Base-by-base conservation (phyloP, 176 grass and related monocot genomes). In the Juncus inflexus region DNA sequence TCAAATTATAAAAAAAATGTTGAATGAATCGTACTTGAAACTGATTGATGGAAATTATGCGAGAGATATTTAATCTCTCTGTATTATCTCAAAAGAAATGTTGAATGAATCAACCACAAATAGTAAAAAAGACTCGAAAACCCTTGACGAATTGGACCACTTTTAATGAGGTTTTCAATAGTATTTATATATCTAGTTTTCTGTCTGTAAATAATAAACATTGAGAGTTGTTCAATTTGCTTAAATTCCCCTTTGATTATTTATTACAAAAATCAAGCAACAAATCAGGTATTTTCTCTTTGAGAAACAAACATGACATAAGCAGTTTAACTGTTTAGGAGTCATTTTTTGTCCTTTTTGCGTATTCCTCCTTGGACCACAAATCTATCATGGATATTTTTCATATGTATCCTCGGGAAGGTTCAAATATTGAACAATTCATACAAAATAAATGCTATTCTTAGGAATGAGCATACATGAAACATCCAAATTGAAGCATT, bases 71-170 rank as follows among this genome's bases (percentile, higher is more conserved):
- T 28, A 28, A 28, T 28, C 19, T 28, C 19, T 28, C 19, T 28
- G 19, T 28, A 28, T 28, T 28, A 28, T 28, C 19, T 28, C 19
- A 28, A 28, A 28, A 28, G 1, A 28, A 28, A 28, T 28, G 19
- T 28, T 28, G 37, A 47, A 11, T 42, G 58, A 59, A 47, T 42
- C 45, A 14, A 79, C 39, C 3, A 63, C 35, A 35, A 50, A 39
- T 35, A 65, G 68, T 62, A 76, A 35, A 65, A 71, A 72, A 69
- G 43, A 40, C 58, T 65, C 58, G 12, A 38, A 42, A 42, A 54
- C 15, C 15, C 68, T 71, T 47, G 28, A 58, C 65, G 73, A 50
- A 63, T 38, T 38, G 35, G 73, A 76, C 73, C 68, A 59, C 68
- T 60, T 47, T 47, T 58, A 42, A 15, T 76, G 12, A 61, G 13